Conservation (phyloP, 805 yeast genomes). For the Saturnispora gosingensis region DNA sequence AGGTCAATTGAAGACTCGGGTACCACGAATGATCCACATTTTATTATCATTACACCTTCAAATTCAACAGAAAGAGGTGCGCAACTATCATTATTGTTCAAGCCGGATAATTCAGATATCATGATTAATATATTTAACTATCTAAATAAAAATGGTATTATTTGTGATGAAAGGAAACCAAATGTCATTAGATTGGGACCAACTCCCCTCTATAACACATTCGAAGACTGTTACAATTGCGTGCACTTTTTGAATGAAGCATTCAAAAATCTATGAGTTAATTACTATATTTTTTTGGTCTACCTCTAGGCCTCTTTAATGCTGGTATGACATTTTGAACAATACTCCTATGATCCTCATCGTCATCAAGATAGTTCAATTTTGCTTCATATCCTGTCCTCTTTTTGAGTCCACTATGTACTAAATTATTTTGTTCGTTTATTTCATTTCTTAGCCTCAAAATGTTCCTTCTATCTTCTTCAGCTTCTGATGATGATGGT, state of each 20-base stretch:
- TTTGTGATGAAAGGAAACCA: slow-evolving; percentile 86
- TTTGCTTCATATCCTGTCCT: slow-evolving; percentile 2
- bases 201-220: slow-evolving; percentile 71
- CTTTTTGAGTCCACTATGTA: slow-evolving; percentile 1
- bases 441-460: neutral
- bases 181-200: slow-evolving; percentile 90
- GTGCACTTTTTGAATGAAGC: slow-evolving; percentile 14
- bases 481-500: neutral
- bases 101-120: slow-evolving; percentile 35
- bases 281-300: slow-evolving; percentile 10
- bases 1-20: slow-evolving; percentile 22
- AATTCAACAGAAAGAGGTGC: slow-evolving; percentile 57
- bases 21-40: slow-evolving; percentile 29
- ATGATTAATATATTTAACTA: slow-evolving; percentile 54
- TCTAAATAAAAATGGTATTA: slow-evolving; percentile 49
- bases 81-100: slow-evolving; percentile 70
- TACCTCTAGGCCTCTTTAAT: slow-evolving; percentile 12
- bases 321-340: slow-evolving; percentile 7
- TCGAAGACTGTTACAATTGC: slow-evolving; percentile 47
- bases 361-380: neutral
- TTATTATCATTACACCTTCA: slow-evolving; percentile 69
- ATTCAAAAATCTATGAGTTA: neutral
- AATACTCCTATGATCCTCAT: slow-evolving; percentile 3
- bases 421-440: neutral
- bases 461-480: neutral